These are phyloP conservation scores for Ogataea pini DNA, from an alignment of 805 yeast genomes.

Conservation along the genomic window DNA sequence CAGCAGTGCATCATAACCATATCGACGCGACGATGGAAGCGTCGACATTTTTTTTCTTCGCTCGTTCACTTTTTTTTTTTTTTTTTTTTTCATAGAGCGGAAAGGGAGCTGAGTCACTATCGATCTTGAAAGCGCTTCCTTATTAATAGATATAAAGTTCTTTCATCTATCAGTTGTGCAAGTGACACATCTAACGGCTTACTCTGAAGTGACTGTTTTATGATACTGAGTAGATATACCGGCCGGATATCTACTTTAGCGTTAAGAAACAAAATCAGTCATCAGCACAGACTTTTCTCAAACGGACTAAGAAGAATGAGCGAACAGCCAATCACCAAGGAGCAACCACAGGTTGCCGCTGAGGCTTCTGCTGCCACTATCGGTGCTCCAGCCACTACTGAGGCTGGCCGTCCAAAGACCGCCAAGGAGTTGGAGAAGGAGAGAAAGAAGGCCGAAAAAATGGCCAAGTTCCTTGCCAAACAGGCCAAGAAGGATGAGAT, in stretches of 20 bases:
- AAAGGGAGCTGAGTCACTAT: background rate
- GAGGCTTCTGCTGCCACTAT: conserved; percentile 50
- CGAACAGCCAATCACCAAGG: conserved; percentile 25
- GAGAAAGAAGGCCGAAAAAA: conserved; percentile 57
- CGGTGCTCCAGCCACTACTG: conserved; percentile 52
- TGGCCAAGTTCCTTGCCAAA: conserved; percentile 72
- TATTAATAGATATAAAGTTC: background rate
- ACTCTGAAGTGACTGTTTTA: conserved; percentile 19
- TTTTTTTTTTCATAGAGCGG: background rate
- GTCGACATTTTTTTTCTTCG: background rate
- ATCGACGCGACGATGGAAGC: background rate
- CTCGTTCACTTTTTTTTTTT: background rate
- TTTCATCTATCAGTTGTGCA: background rate
- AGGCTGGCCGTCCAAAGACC: conserved; percentile 44
- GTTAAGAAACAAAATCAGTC: conserved; percentile 10
- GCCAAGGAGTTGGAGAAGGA: conserved; percentile 73
- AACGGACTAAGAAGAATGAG: conserved; percentile 25
- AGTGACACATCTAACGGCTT: conserved; percentile 1
- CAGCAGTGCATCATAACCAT: background rate
- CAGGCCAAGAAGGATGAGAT: conserved; percentile 70
- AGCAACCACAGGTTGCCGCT: conserved; percentile 30
- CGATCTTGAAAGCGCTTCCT: background rate
- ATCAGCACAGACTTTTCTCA: conserved; percentile 14
- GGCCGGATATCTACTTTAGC: conserved; percentile 16
- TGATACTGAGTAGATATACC: conserved; percentile 26